A percentile compares a stretch with the other conserved stretches of the same genome.
Conservation (phyloP, 129 eudicot species). For the Centaurea solstitialis region DNA sequence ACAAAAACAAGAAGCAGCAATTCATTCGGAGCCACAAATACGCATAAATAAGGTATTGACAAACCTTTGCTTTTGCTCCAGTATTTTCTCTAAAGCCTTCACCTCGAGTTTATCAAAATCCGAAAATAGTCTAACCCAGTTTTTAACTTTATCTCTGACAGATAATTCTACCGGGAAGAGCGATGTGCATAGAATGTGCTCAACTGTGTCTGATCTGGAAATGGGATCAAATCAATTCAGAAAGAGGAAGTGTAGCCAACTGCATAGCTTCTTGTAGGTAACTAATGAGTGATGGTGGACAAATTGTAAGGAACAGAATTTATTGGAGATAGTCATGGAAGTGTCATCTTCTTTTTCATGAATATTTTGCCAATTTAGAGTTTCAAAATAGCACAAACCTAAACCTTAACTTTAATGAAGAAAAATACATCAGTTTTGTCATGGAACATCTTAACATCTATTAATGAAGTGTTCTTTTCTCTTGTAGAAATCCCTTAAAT, state of each 20-base stretch:
- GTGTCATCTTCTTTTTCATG: background rate
- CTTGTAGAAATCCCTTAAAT: background rate
- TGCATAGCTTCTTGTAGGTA: background rate
- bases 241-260: background rate
- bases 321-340: background rate
- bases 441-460: too few relatives aligned
- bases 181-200: conserved; percentile 60
- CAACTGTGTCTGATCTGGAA: conserved; percentile 75
- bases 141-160: conserved; percentile 64
- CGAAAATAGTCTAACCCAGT: conserved; percentile 74
- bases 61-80: conserved; percentile 92
- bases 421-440: background rate
- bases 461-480: background rate
- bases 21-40: conserved; percentile 11
- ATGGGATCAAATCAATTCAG: conserved; percentile 12
- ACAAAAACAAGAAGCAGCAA: conserved; percentile 17
- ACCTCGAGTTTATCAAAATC: conserved; percentile 82
- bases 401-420: background rate
- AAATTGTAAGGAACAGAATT: too few relatives aligned
- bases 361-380: background rate
- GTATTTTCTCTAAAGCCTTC: conserved; percentile 82
- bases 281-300: background rate
- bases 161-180: conserved; percentile 76
- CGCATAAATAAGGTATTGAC: conserved; percentile 22
- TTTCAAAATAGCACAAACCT: background rate